Evolutionary conservation across 2,329 filamentous ascomycete genomes (phyloP).

Genomic region (Cercospora nicotianae): DNA sequence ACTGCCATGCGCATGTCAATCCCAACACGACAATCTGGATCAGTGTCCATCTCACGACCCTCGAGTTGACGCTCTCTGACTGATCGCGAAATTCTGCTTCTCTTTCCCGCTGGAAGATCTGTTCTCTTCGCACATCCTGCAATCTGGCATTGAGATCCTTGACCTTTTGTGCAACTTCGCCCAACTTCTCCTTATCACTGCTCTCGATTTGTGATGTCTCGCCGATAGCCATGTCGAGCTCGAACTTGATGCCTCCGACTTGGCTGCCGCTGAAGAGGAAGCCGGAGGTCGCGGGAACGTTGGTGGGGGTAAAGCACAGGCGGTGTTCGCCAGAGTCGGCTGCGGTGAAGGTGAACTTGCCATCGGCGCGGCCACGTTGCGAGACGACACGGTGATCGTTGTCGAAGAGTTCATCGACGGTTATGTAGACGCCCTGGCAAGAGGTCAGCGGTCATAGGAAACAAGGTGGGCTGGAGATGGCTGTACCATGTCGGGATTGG

Average conservation of each 20-base stretch:
- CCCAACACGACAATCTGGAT: constrained; percentile 84
- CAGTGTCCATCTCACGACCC: constrained; percentile 90
- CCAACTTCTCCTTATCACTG: constrained; percentile 87
- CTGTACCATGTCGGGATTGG: constrained; percentile 61
- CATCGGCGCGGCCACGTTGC: constrained; percentile 71
- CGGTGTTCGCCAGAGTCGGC: constrained; percentile 93
- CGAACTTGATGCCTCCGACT: constrained; percentile 78
- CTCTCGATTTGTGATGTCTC: constrained; percentile 93
- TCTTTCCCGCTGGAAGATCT: constrained; percentile 96
- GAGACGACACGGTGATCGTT: constrained; percentile 95
- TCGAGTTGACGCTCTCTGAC: constrained; percentile 86
- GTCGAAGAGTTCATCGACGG: constrained; percentile 95
- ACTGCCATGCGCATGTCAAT: constrained; percentile 91
- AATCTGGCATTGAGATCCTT: constrained; percentile 85
- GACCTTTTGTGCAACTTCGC: constrained; percentile 83
- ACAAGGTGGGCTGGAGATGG: not conserved
- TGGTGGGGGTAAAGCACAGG: constrained; percentile 88
- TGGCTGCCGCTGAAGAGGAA: constrained; percentile 68
- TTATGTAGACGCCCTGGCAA: constrained; percentile 73
- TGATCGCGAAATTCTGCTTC: constrained; percentile 98
- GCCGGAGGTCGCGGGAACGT: constrained; percentile 65
- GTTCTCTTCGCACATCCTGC: constrained; percentile 86
- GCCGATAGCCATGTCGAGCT: constrained; percentile 88
- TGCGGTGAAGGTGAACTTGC: constrained; percentile 93
- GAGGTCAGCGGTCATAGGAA: constrained; percentile 12